These are phyloP conservation scores for Euphrasia arctica DNA, from an alignment of 305 asterid genomes.

Conservation along the genomic window DNA sequence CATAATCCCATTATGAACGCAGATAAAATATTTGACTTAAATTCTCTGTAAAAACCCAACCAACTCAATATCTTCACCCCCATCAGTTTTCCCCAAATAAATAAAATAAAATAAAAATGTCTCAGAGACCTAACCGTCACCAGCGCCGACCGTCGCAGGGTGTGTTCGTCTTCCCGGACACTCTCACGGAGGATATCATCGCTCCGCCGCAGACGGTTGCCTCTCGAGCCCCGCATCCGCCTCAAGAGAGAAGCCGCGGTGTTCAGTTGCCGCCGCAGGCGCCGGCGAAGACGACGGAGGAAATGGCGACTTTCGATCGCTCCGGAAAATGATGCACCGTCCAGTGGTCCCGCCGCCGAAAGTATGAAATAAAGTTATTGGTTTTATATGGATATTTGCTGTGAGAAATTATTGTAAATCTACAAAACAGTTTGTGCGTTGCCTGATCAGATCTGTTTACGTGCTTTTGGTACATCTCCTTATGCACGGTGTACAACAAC, in stretches of 20 bases:
- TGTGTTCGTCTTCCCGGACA: constrained; percentile 50
- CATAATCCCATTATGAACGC: constrained; percentile 32
- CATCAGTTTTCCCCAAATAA: no score
- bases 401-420: no score
- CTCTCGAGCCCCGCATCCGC: constrained; percentile 35
- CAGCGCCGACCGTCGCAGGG: constrained; percentile 68
- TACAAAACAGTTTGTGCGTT: no score
- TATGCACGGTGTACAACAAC: no score
- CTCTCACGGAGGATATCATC: constrained; percentile 28
- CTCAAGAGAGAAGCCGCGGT: no score
- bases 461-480: no score
- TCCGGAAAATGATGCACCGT: constrained; percentile 20
- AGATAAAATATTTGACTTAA: constrained; percentile 28
- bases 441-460: no score
- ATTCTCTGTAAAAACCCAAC: background rate
- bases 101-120: constrained; percentile 30
- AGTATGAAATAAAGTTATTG: no score
- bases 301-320: constrained; percentile 31
- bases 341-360: no score
- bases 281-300: constrained; percentile 44
- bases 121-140: constrained; percentile 55
- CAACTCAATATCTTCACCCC: background rate
- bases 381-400: no score
- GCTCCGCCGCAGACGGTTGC: constrained; percentile 26
- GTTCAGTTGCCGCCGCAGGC: constrained; percentile 39